Conservation (phyloP, 768 basidiomycete genomes). For the Termitomyces sp. region DNA sequence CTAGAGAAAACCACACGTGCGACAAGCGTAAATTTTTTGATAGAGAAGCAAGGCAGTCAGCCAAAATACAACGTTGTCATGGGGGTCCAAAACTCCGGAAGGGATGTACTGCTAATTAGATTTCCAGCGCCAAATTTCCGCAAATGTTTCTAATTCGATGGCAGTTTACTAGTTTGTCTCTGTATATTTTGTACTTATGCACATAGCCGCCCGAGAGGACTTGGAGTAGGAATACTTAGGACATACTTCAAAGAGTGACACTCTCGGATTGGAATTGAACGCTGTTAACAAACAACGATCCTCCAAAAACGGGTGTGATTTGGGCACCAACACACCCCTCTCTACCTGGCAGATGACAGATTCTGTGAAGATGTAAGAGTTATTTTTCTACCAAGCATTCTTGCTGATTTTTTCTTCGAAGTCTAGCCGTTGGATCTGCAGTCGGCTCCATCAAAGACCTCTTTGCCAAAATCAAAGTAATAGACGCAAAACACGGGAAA, state of each 20-base stretch:
- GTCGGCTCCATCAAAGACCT: constrained; percentile 69
- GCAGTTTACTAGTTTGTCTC: no score
- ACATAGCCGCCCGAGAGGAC: no score
- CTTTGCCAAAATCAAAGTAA: constrained; percentile 73
- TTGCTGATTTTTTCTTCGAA: constrained; percentile 14
- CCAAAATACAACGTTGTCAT: not conserved
- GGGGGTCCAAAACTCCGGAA: not conserved
- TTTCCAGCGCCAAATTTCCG: no score
- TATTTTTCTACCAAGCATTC: not conserved
- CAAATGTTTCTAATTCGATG: no score
- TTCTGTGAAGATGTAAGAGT: constrained; percentile 30
- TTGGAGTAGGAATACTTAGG: no score
- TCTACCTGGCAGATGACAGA: constrained; percentile 15
- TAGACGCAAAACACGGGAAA: constrained; percentile 89
- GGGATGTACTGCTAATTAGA: no score
- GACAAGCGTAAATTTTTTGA: not conserved
- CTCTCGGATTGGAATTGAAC: not conserved
- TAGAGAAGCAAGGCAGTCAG: not conserved
- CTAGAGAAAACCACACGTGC: not conserved
- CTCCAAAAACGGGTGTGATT: not conserved
- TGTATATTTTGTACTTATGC: no score
- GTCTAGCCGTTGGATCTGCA: constrained; percentile 77
- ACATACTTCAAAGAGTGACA: no score
- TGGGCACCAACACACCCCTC: not conserved
- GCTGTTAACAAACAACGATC: constrained; percentile 9